These are phyloP conservation scores for Trypethelium eluteriae DNA, from an alignment of 495 filamentous ascomycete genomes.

Conservation along the genomic window DNA sequence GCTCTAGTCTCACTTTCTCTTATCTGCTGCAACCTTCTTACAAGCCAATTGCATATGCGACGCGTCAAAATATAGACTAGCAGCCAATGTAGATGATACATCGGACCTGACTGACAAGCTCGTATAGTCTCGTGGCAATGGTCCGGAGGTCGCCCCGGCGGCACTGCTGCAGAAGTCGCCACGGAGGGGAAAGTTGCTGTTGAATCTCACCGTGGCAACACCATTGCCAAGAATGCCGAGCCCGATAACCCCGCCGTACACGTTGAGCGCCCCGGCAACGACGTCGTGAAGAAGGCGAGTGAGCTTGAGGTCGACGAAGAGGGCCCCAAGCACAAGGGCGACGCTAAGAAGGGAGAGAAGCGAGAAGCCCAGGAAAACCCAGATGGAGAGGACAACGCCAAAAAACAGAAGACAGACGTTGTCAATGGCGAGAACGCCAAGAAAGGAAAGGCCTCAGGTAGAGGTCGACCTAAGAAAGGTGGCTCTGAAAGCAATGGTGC, in stretches of 20 bases:
- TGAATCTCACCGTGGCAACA: conserved; percentile 53
- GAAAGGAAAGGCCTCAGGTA: conserved; percentile 24
- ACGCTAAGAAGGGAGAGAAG: conserved; percentile 19
- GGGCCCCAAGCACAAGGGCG: conserved; percentile 22
- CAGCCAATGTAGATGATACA: background rate
- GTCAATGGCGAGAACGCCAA: conserved; percentile 29
- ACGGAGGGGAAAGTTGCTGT: conserved; percentile 51
- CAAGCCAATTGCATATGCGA: background rate
- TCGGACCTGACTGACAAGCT: conserved; percentile 16
- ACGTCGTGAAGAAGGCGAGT: conserved; percentile 54
- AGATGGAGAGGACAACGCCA: conserved; percentile 25
- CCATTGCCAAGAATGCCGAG: conserved; percentile 52
- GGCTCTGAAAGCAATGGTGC: conserved; percentile 15
- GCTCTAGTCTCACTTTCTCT: background rate
- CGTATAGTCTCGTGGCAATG: conserved; percentile 52
- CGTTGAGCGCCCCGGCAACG: conserved; percentile 50
- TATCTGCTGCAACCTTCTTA: background rate
- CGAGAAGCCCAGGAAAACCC: conserved; percentile 28
- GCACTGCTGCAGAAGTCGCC: conserved; percentile 52
- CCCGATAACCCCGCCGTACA: conserved; percentile 52
- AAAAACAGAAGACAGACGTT: conserved; percentile 36
- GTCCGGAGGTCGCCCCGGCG: conserved; percentile 45
- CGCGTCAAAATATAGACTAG: background rate
- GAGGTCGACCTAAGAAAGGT: conserved; percentile 28
- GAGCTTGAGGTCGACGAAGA: conserved; percentile 40